These are phyloP conservation scores for Aspergillus japonicus DNA, from an alignment of 2,329 filamentous ascomycete species.

Conservation along the genomic window DNA sequence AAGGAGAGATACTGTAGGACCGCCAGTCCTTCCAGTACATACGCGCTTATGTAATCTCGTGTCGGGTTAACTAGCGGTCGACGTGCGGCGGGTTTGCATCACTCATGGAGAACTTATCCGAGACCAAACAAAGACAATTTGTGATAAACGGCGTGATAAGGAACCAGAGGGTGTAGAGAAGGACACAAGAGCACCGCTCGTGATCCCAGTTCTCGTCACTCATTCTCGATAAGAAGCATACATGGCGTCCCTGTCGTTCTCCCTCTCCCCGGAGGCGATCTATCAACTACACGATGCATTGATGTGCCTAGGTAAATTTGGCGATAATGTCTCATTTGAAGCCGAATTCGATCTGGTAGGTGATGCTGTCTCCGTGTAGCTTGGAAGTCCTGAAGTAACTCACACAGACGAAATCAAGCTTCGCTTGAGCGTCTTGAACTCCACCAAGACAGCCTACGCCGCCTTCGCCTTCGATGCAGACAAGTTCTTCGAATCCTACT, in stretches of 20 bases:
- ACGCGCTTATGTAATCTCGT: constrained; percentile 22
- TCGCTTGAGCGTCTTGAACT: constrained; percentile 60
- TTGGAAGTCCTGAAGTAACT: neutral
- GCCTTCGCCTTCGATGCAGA: constrained; percentile 56
- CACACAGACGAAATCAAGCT: constrained; percentile 44
- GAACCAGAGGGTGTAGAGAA: neutral
- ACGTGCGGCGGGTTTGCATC: constrained; percentile 1
- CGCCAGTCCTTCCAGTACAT: neutral
- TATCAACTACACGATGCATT: constrained; percentile 59
- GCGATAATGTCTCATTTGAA: constrained; percentile 62
- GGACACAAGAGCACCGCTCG: neutral
- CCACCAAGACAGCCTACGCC: constrained; percentile 63
- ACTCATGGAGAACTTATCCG: neutral
- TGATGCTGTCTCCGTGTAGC: neutral
- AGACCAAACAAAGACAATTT: neutral
- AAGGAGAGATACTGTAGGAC: neutral
- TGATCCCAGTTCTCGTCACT: neutral
- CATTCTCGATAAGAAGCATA: constrained; percentile 12
- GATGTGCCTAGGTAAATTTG: constrained; percentile 62
- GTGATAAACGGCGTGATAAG: no score
- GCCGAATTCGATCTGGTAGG: constrained; percentile 53
- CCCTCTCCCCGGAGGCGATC: constrained; percentile 56
- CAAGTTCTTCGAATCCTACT: constrained; percentile 59
- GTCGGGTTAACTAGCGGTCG: constrained; percentile 14
- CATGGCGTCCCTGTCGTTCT: constrained; percentile 49